A percentile compares a stretch with the other conserved stretches of the same genome.
These are phyloP conservation scores for Fusarium verticillioides DNA, from an alignment of 2,329 filamentous ascomycete genomes.

Conservation along the genomic window DNA sequence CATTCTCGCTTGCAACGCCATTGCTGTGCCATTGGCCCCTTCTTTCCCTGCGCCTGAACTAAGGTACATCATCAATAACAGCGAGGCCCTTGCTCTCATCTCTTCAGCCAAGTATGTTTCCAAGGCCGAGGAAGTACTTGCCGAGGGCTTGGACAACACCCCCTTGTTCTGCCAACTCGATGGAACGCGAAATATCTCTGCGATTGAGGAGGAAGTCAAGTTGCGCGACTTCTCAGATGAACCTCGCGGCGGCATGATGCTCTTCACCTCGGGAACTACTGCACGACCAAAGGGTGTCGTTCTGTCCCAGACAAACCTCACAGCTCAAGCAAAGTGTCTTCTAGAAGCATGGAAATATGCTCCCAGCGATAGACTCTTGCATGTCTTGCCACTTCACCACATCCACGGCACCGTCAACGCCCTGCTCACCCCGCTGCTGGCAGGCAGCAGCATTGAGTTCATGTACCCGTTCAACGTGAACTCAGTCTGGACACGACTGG, in stretches of 20 bases:
- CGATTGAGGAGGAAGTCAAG: slow-evolving; percentile 62
- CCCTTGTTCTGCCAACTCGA: slow-evolving; percentile 73
- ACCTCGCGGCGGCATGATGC: slow-evolving; percentile 83
- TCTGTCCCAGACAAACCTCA: slow-evolving; percentile 80
- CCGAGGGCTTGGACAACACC: slow-evolving; percentile 68
- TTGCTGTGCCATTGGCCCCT: slow-evolving; percentile 90
- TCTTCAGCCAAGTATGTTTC: slow-evolving; percentile 80
- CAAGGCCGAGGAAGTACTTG: slow-evolving; percentile 79
- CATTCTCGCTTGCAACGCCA: slow-evolving; percentile 84
- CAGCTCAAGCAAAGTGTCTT: slow-evolving; percentile 83
- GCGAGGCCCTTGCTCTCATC: slow-evolving; percentile 79
- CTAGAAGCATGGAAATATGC: slow-evolving; percentile 88
- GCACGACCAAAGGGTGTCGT: slow-evolving; percentile 96
- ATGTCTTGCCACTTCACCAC: slow-evolving; percentile 93
- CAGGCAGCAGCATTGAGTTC: slow-evolving; percentile 91
- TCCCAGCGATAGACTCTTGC: slow-evolving; percentile 81
- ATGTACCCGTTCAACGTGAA: slow-evolving; percentile 93
- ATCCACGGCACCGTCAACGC: slow-evolving; percentile 97
- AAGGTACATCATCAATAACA: slow-evolving; percentile 91
- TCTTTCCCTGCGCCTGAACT: slow-evolving; percentile 87
- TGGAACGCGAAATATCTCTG: slow-evolving; percentile 69
- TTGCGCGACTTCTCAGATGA: slow-evolving; percentile 63
- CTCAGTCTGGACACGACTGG: slow-evolving; percentile 85
- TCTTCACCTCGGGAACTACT: slow-evolving; percentile 97
- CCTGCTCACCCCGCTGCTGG: slow-evolving; percentile 85